Evolutionary conservation across 495 filamentous ascomycete species (phyloP), one percentile per base, ranked within the genome.

Genomic region (Wilcoxina mikolae): DNA sequence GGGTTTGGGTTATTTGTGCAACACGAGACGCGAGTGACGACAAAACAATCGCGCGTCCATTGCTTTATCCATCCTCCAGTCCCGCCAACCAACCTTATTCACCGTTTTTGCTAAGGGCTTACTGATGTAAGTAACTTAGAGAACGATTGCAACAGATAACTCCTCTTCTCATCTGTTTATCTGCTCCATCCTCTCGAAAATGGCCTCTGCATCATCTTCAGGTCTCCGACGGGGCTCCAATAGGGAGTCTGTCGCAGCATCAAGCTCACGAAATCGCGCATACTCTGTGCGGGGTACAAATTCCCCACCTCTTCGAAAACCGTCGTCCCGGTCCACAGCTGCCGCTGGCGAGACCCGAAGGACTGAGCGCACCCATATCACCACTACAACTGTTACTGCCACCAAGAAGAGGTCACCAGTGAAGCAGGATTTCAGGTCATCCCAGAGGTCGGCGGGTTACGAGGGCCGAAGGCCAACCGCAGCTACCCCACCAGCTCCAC

Each of bases 331-430:
- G 20, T 9, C 51, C 39, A 25, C 11, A 44, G 49, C 23, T 39
- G 25, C 56, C 4, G 31, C 33, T 5, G 51, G 43, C 18, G 61
- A 60, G 20, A 67, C 68, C 51, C 55, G 69, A 47, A 57, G 68
- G 25, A 70, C 60, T 11, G 77, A 77, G 66, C 77, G 73, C 58
- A 62, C 69, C 24, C 74, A 77, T 53, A 68, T 84, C 47, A 81
- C 83, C 10, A 81, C 77, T 5, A 75, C 75, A 58, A 83, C 87
- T 57, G 81, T 74, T 41, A 58, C 81, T 45, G 76, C 79, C 11
- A 68, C 76, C 58, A 73, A 80, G 54, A 75, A 77, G 18, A 75
- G 74, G 64, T 87, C 82, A 59, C 79, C 83, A 4, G 73, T 81
- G 50, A 81, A 83, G 66, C 74, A 78, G 39, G 65, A 75, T 1